Conservation (phyloP, 2,329 filamentous ascomycete genomes). For the Ambrosiella cleistominuta region DNA sequence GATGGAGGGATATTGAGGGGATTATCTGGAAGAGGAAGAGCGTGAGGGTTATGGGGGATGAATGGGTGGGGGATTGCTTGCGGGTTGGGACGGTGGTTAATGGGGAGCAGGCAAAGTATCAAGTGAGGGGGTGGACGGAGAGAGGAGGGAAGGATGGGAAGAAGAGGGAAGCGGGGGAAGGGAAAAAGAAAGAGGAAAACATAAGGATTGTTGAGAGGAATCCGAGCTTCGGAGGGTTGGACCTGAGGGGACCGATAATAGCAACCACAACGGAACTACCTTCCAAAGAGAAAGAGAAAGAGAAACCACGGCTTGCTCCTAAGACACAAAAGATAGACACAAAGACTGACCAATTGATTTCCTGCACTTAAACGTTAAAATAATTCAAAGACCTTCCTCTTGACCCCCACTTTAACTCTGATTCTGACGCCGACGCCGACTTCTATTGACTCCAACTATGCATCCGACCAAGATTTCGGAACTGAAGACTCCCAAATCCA, state of each 20-base stretch:
- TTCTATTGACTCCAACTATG: background rate
- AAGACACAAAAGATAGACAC: conserved; percentile 17
- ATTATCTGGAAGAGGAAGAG: conserved; percentile 20
- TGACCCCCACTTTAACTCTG: conserved; percentile 30
- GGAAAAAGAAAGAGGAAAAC: background rate
- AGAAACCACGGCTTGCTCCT: background rate
- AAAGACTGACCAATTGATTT: conserved; percentile 30
- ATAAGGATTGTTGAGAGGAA: background rate
- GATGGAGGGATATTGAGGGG: conserved; percentile 43
- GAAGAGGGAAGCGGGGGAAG: background rate
- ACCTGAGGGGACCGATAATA: background rate
- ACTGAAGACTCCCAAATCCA: conserved; percentile 13
- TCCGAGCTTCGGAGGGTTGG: background rate
- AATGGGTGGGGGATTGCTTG: conserved; percentile 51
- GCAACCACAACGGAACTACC: too few relatives aligned
- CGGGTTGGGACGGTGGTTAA: conserved; percentile 40
- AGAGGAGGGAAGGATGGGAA: background rate
- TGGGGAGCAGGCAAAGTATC: conserved; percentile 40
- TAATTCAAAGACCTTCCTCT: conserved; percentile 41
- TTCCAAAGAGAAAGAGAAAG: background rate
- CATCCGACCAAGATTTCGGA: conserved; percentile 1
- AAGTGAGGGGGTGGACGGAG: conserved; percentile 30
- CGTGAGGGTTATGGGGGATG: conserved; percentile 44
- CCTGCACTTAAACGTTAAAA: conserved; percentile 45
- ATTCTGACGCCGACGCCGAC: conserved; percentile 21